These are phyloP conservation scores for Hibiscus trionum DNA, from an alignment of 345 rosid genomes.

Conservation along the genomic window DNA sequence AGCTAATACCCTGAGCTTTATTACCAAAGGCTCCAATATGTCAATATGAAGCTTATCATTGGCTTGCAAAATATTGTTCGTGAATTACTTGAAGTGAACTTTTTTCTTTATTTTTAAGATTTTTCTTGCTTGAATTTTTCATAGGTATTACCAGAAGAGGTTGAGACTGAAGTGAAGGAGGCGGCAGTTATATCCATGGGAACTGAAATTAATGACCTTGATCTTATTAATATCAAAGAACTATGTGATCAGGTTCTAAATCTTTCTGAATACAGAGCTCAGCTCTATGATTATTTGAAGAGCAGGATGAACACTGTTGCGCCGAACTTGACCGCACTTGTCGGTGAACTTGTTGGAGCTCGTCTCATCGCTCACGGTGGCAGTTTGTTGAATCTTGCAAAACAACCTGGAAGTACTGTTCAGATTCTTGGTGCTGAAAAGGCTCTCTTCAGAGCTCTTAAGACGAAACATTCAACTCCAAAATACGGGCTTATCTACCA, in stretches of 20 bases:
- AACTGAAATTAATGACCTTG: conserved; percentile 26
- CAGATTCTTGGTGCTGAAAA: conserved; percentile 96
- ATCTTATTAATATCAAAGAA: conserved; percentile 37
- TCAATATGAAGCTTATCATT: not conserved
- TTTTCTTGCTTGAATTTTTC: not conserved
- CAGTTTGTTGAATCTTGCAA: conserved; percentile 77
- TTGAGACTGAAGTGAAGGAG: conserved; percentile 72
- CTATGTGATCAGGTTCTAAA: conserved; percentile 74
- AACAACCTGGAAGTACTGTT: conserved; percentile 88
- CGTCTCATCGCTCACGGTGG: conserved; percentile 94
- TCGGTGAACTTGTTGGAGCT: conserved; percentile 96
- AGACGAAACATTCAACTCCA: conserved; percentile 65
- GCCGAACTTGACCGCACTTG: conserved; percentile 89
- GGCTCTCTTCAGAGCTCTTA: conserved; percentile 90
- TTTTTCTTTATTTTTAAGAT: not conserved
- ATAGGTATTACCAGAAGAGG: conserved; percentile 60
- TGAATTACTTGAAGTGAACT: not conserved
- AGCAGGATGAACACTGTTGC: conserved; percentile 84
- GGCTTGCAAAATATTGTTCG: not conserved
- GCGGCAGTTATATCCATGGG: conserved; percentile 91
- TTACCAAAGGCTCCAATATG: not conserved
- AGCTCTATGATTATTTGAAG: conserved; percentile 75
- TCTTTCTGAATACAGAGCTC: conserved; percentile 85
- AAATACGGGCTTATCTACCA: conserved; percentile 64
- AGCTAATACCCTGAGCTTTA: not conserved